A percentile compares a stretch with the other conserved stretches of the same genome.
Evolutionary conservation across 345 rosid species (phyloP).

Genomic region (Geranium rotundifolium): DNA sequence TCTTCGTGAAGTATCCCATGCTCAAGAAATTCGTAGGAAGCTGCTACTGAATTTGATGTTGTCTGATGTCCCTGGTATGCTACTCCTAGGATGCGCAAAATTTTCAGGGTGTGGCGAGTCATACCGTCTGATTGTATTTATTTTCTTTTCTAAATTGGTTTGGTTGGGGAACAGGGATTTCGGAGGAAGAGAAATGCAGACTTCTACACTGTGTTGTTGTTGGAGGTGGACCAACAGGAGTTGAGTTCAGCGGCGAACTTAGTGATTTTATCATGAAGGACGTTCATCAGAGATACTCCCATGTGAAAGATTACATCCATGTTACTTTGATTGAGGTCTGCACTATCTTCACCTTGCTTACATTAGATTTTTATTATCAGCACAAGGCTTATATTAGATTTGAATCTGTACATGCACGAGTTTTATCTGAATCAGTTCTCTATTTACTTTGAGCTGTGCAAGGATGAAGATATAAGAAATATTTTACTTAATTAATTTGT

Average conservation of each 20-base stretch:
- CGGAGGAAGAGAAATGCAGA: slow-evolving; percentile 72
- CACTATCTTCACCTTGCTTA: not conserved
- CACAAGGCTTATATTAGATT: not conserved
- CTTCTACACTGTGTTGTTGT: slow-evolving; percentile 87
- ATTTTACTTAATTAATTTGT: slow-evolving; percentile 3
- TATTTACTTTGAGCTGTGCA: too few relatives aligned
- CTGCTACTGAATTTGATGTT: slow-evolving; percentile 87
- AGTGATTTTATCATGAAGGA: slow-evolving; percentile 86
- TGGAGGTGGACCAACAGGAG: slow-evolving; percentile 97
- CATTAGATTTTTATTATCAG: not conserved
- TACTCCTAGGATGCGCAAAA: not conserved
- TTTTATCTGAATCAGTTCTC: too few relatives aligned
- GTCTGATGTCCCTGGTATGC: slow-evolving; percentile 76
- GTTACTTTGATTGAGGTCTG: slow-evolving; percentile 95
- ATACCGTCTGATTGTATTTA: not conserved
- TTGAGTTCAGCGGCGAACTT: slow-evolving; percentile 94
- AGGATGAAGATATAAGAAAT: not conserved
- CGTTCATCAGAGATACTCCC: slow-evolving; percentile 75
- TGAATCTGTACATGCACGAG: too few relatives aligned
- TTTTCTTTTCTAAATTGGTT: slow-evolving; percentile 2
- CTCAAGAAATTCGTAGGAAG: slow-evolving; percentile 86
- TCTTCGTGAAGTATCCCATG: slow-evolving; percentile 87
- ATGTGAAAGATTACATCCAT: slow-evolving; percentile 71
- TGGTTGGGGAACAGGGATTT: slow-evolving; percentile 35
- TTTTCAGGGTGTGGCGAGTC: not conserved